phyloP scores from a whole-genome alignment of 106 monocot genomes.

The Dendrobium huoshanense region DNA sequence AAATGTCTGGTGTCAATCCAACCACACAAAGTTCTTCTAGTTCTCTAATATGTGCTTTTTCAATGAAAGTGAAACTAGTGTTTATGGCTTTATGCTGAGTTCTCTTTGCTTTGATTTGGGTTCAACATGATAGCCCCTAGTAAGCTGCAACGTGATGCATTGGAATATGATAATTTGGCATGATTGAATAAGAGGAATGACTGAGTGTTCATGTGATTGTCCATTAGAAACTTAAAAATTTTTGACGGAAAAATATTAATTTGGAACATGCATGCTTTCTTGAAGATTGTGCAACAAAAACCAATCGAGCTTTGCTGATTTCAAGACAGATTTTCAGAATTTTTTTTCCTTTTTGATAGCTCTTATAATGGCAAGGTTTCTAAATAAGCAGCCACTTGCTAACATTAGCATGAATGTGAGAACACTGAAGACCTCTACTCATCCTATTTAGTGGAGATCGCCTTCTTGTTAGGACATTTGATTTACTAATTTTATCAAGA shows the following conservation, averaged over 20 bases:
- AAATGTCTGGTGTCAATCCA: neutral
- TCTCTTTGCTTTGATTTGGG: neutral
- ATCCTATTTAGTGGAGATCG: neutral
- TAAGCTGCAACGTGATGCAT: neutral
- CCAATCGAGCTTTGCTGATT: neutral
- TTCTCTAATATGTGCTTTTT: neutral
- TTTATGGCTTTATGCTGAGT: neutral
- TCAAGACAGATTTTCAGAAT: too few species aligned
- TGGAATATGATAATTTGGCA: neutral
- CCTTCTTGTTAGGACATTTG: neutral
- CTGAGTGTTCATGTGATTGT: neutral
- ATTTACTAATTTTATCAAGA: too few species aligned
- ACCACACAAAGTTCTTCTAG: neutral
- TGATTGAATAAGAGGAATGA: neutral
- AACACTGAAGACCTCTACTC: neutral
- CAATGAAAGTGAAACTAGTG: neutral
- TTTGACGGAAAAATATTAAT: neutral
- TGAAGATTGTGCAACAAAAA: neutral
- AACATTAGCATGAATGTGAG: neutral
- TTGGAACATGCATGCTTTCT: neutral
- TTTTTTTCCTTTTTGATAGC: neutral
- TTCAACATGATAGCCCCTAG: too few species aligned
- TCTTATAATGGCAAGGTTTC: neutral
- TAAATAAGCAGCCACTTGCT: neutral
- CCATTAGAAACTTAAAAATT: neutral